Percentiles rank a stretch among this genome's conserved stretches.
Conservation (phyloP, 139 green algal genomes). For the Edaphochlamys debaryana region DNA sequence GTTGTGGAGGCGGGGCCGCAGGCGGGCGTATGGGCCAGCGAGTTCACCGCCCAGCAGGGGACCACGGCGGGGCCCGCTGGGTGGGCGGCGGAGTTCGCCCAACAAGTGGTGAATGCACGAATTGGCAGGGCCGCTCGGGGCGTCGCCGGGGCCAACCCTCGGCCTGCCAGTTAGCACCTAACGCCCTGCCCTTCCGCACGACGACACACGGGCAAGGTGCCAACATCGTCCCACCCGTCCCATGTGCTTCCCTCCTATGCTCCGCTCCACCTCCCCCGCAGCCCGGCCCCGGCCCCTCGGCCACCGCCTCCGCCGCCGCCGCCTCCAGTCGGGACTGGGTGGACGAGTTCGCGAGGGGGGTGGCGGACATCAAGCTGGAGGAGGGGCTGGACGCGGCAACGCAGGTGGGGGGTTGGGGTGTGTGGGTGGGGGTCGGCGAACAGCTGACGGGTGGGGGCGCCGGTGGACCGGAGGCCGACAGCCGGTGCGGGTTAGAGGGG, state of each 20-base stretch:
- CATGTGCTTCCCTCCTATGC: no score
- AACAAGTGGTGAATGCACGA: conserved; percentile 17
- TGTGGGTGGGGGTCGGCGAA: background rate
- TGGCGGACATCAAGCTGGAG: conserved; percentile 54
- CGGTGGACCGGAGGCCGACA: no score
- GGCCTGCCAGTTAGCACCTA: no score
- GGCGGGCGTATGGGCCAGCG: conserved; percentile 42
- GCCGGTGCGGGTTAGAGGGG: no score
- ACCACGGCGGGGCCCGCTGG: background rate
- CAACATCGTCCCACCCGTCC: no score
- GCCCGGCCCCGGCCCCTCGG: no score
- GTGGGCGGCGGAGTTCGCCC: conserved; percentile 13
- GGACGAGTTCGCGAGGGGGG: conserved; percentile 71
- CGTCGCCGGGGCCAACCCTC: no score
- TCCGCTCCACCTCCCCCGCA: no score
- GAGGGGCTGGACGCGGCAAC: conserved; percentile 28
- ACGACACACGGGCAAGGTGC: no score
- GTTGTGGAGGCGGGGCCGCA: conserved; percentile 66
- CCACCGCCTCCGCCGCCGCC: background rate
- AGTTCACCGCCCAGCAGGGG: conserved; percentile 39
- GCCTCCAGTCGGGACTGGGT: conserved; percentile 62
- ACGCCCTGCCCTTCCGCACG: no score
- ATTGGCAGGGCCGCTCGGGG: no score
- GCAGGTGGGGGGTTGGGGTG: background rate
- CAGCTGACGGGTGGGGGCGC: no score